phyloP scores from a whole-genome alignment of 441 rosid species.

The Dalechampia spathulata region DNA sequence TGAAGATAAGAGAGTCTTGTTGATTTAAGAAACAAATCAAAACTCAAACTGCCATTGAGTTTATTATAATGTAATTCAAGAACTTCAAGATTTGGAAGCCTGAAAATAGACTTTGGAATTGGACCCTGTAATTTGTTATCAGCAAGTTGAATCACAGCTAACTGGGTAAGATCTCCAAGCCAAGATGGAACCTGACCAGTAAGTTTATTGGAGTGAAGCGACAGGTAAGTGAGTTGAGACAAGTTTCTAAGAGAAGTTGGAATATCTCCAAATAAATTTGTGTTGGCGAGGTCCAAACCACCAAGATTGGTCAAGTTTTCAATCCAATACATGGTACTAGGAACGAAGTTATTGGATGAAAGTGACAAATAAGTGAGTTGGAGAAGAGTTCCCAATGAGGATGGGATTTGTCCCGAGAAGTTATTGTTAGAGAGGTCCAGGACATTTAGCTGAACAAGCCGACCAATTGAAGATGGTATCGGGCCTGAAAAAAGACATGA shows the following conservation, averaged over 20 bases:
- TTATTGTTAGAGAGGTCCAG: slow-evolving; percentile 36
- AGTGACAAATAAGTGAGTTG: background rate
- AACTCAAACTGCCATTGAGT: slow-evolving; percentile 6
- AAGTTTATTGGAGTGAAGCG: slow-evolving; percentile 4
- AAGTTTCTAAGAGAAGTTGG: slow-evolving; percentile 15
- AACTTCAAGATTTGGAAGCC: slow-evolving; percentile 26
- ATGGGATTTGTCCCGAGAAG: slow-evolving; percentile 31
- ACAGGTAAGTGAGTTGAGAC: background rate
- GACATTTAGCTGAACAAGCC: background rate
- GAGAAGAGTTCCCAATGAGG: slow-evolving; percentile 32
- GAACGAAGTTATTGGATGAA: background rate
- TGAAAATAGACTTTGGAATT: slow-evolving; percentile 28
- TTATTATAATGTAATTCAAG: background rate
- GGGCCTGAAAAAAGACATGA: background rate
- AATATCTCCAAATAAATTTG: slow-evolving; percentile 9
- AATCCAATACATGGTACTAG: background rate
- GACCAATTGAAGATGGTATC: slow-evolving; percentile 8
- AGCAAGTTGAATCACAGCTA: slow-evolving; percentile 33
- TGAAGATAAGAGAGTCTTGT: background rate
- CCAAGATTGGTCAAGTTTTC: slow-evolving; percentile 4
- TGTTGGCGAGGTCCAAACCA: background rate
- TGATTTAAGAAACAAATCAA: background rate
- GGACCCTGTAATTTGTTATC: slow-evolving; percentile 39
- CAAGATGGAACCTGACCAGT: slow-evolving; percentile 38
- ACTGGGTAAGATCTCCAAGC: slow-evolving; percentile 31